Evolutionary conservation across 2,329 filamentous ascomycete genomes (phyloP).

Genomic region (Saccharata proteae): DNA sequence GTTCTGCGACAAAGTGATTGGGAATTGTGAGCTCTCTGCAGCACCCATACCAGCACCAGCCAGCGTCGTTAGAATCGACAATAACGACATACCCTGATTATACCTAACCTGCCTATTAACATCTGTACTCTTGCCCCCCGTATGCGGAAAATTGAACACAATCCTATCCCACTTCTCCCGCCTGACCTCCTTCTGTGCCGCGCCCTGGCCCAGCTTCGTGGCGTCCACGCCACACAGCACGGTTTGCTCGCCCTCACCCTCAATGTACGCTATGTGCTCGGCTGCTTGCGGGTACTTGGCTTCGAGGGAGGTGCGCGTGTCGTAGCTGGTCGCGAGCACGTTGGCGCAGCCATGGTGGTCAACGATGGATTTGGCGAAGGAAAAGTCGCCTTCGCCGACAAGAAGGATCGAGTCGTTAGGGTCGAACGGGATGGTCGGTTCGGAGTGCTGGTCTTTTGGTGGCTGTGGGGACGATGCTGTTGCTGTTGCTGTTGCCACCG

Average conservation of each 20-base stretch:
- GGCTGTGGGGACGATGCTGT: not conserved
- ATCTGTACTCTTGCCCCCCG: constrained; percentile 82
- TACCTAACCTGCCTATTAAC: constrained; percentile 87
- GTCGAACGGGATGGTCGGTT: constrained; percentile 55
- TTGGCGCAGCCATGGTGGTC: constrained; percentile 53
- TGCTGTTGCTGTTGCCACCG: not conserved
- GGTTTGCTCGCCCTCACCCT: constrained; percentile 26
- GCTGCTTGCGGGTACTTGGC: constrained; percentile 64
- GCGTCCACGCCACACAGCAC: constrained; percentile 29
- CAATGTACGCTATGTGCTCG: constrained; percentile 45
- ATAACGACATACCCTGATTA: constrained; percentile 50
- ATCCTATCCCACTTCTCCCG: constrained; percentile 57
- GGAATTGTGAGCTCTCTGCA: not conserved
- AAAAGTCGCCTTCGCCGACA: constrained; percentile 70
- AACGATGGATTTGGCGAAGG: constrained; percentile 58
- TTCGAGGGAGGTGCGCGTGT: constrained; percentile 46
- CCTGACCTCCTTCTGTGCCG: constrained; percentile 30
- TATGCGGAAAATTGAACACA: constrained; percentile 95
- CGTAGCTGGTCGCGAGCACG: constrained; percentile 58
- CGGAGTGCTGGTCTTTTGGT: constrained; percentile 14
- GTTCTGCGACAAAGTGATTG: constrained; percentile 13
- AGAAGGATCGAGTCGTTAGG: constrained; percentile 58
- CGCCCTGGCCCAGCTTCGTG: constrained; percentile 42
- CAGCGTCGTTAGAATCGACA: not conserved
- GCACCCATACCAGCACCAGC: not conserved